Evolutionary conservation across 306 rosid species (phyloP).

Genomic region (Arachis hypogaea): DNA sequence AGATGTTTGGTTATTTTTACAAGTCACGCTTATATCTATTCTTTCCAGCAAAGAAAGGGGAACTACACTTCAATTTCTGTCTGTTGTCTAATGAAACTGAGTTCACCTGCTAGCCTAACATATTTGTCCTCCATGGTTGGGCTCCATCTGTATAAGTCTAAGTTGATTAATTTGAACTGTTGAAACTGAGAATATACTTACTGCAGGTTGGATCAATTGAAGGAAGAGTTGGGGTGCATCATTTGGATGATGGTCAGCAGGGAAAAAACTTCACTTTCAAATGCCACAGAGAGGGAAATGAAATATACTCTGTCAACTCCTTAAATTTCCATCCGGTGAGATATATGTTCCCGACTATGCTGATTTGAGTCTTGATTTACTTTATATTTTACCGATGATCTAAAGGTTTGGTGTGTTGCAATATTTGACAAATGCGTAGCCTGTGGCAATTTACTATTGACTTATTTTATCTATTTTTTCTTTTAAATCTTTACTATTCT

Average conservation of each 20-base stretch:
- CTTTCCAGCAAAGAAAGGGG: not conserved
- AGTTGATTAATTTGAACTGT: slow-evolving; percentile 32
- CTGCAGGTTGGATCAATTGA: slow-evolving; percentile 90
- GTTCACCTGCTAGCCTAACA: slow-evolving; percentile 22
- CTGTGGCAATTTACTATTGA: not conserved
- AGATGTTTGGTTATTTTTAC: slow-evolving; percentile 28
- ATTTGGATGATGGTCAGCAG: slow-evolving; percentile 77
- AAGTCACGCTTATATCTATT: too few relatives aligned
- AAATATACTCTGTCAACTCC: slow-evolving; percentile 90
- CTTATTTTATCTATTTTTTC: slow-evolving; percentile 1
- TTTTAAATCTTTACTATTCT: slow-evolving; percentile 3
- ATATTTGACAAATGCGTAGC: slow-evolving; percentile 8
- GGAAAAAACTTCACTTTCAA: slow-evolving; percentile 91
- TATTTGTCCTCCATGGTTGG: not conserved
- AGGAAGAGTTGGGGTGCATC: slow-evolving; percentile 99
- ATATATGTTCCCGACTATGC: slow-evolving; percentile 31
- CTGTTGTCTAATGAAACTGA: slow-evolving; percentile 1
- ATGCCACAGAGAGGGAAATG: slow-evolving; percentile 89
- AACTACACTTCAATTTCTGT: slow-evolving; percentile 12
- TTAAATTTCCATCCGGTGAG: slow-evolving; percentile 96
- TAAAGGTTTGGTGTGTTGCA: not conserved
- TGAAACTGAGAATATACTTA: slow-evolving; percentile 40
- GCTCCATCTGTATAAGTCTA: slow-evolving; percentile 14
- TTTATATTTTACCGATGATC: slow-evolving; percentile 2
- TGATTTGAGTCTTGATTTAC: slow-evolving; percentile 14